These are phyloP conservation scores for Microcyclospora tardicrescens DNA, from an alignment of 2,329 filamentous ascomycete genomes.

Conservation along the genomic window DNA sequence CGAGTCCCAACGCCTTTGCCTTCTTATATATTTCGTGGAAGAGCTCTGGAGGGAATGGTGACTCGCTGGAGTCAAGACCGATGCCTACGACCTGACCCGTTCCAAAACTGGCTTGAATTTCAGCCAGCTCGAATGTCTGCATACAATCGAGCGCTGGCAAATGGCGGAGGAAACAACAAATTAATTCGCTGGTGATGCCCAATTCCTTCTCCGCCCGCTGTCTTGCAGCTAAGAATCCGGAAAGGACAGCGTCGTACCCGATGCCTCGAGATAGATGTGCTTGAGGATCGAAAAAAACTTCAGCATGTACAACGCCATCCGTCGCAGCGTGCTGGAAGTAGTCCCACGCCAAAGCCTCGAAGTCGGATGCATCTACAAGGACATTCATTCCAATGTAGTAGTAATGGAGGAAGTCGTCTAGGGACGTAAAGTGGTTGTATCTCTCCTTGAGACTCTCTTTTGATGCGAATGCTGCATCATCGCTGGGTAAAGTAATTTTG, in stretches of 20 bases:
- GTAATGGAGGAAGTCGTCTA: constrained; percentile 67
- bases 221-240: constrained; percentile 50
- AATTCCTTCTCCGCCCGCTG: constrained; percentile 47
- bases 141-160: constrained; percentile 48
- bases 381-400: constrained; percentile 68
- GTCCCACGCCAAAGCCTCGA: constrained; percentile 56
- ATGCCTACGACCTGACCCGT: constrained; percentile 47
- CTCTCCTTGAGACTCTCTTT: constrained; percentile 45
- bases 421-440: constrained; percentile 54
- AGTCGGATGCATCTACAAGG: constrained; percentile 52
- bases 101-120: constrained; percentile 32
- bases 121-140: constrained; percentile 30
- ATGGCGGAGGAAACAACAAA: constrained; percentile 61
- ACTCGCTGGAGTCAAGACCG: constrained; percentile 52
- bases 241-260: constrained; percentile 48
- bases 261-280: constrained; percentile 55
- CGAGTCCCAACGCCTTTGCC: constrained; percentile 40
- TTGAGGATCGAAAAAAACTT: constrained; percentile 73
- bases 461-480: constrained; percentile 52
- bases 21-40: constrained; percentile 50
- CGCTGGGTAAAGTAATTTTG: constrained; percentile 42
- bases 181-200: constrained; percentile 52
- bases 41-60: constrained; percentile 32
- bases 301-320: constrained; percentile 57
- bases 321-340: constrained; percentile 54